A percentile compares a stretch with the other conserved stretches of the same genome.
Evolutionary conservation across 441 rosid genomes (phyloP).

Genomic region (Arabidopsis lyrata): DNA sequence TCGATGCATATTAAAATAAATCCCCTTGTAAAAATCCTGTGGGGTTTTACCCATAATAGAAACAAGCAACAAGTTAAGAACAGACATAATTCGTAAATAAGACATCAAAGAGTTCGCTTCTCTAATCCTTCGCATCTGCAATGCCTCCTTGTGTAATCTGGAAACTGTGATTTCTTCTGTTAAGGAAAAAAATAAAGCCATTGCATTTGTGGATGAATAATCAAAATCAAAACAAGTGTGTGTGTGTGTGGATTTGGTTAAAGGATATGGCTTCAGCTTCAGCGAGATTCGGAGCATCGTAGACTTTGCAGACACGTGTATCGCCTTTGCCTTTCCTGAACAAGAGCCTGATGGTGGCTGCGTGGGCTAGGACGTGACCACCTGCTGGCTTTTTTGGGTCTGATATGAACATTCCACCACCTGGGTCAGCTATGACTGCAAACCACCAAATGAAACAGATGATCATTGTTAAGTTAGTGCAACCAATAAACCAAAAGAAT

Average conservation of each 20-base stretch:
- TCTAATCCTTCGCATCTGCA: slow-evolving; percentile 85
- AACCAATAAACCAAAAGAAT: slow-evolving; percentile 10
- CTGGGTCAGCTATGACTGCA: slow-evolving; percentile 51
- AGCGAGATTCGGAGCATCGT: slow-evolving; percentile 89
- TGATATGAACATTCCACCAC: slow-evolving; percentile 92
- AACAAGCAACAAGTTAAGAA: not conserved
- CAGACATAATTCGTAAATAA: slow-evolving; percentile 11
- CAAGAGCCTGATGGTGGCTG: slow-evolving; percentile 85
- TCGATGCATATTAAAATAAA: not conserved
- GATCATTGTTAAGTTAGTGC: not conserved
- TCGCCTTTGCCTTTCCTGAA: slow-evolving; percentile 98
- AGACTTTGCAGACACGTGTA: slow-evolving; percentile 90
- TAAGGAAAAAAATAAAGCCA: slow-evolving; percentile 50
- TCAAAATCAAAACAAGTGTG: not conserved
- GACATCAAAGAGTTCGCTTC: not conserved
- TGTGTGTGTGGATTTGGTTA: not conserved
- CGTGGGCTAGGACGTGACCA: slow-evolving; percentile 96
- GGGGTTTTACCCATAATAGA: not conserved
- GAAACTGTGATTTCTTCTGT: slow-evolving; percentile 58
- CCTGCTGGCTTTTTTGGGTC: slow-evolving; percentile 97
- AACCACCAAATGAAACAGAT: slow-evolving; percentile 4
- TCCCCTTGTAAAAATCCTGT: not conserved
- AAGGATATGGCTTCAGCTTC: slow-evolving; percentile 98
- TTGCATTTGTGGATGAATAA: slow-evolving; percentile 6
- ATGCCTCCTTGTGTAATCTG: slow-evolving; percentile 91